Base-by-base conservation (phyloP, 2,329 filamentous ascomycete species). In the Penicillium glabrum region DNA sequence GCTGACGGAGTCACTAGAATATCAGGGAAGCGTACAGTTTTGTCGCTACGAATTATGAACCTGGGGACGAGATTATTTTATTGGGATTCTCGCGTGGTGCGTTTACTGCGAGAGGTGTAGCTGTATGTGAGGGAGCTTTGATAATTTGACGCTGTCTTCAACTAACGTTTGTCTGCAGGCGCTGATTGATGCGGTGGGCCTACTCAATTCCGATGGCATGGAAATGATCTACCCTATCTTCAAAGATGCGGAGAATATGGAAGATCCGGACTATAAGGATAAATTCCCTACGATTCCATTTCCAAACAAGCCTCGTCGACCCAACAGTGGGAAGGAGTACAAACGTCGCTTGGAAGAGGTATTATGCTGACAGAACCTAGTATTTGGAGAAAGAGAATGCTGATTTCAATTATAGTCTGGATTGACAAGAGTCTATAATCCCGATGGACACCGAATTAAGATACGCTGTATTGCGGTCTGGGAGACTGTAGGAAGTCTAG, bases 61-160 rank as follows among this genome's bases (percentile, higher is more conserved):
- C 63, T 2, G 72, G 70, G 2, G 73, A 75, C 56, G 72, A 75
- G 60, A 73, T 75, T 24, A 70, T 72, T 51, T 62, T 75, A 9
- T 52, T 75, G 43, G 73, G 73, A 16, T 75, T 75, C 51, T 72
- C 69, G 11, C 67, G 73, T 5, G 73, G 73, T 47, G 72, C 73
- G 13, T 75, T 73, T 56, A 75, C 72, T 8, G 73, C 71, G 21
- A 63, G 73, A 61, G 68, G 63, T 31, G 67, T 75, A 46, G 72
- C 70, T 45, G 61, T 63, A 52, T 57, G 61, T n/a, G 37, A 41
- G 16, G 13, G 21, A 11, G 19, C 3, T n/a, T 19, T 9, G 8
- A 5, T 5, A 6, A 5, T 24, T 21, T 26, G 10, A 39, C 9
- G 8, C 8, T 19, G n/a, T 19, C 19, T 37, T 19, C 3, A 5